These are phyloP conservation scores for Cicer pinnatifidum DNA, from an alignment of 306 rosid genomes.

Conservation along the genomic window DNA sequence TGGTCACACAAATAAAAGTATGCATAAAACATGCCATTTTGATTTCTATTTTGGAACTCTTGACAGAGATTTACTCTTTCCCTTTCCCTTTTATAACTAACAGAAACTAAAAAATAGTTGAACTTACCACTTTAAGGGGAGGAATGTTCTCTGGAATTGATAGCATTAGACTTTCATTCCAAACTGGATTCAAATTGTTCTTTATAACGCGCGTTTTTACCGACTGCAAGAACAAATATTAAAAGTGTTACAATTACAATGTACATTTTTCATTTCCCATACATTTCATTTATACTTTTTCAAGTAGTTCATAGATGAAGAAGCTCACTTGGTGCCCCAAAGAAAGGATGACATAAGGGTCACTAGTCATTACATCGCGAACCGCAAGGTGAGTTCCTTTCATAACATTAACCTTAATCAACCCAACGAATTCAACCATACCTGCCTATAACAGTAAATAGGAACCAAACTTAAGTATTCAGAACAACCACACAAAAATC, in stretches of 20 bases:
- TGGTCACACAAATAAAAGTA: not conserved
- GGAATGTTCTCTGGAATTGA: constrained; percentile 90
- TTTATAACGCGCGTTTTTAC: constrained; percentile 90
- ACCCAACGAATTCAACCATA: constrained; percentile 94
- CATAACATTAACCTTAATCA: constrained; percentile 88
- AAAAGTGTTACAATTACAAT: constrained; percentile 23
- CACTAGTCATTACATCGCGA: constrained; percentile 85
- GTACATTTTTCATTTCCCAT: constrained; percentile 12
- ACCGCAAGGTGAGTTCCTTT: constrained; percentile 84
- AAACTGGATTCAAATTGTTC: constrained; percentile 86
- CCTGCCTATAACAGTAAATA: constrained; percentile 77
- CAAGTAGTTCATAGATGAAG: constrained; percentile 35
- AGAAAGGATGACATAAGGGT: constrained; percentile 89
- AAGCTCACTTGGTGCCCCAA: constrained; percentile 89
- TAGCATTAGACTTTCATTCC: constrained; percentile 92
- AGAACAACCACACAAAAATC: not conserved
- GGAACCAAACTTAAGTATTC: constrained; percentile 46
- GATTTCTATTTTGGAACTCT: not conserved
- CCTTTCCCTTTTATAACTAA: constrained; percentile 8
- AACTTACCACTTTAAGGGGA: constrained; percentile 87
- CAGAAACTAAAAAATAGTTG: not conserved
- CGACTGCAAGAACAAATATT: constrained; percentile 62
- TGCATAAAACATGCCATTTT: not conserved
- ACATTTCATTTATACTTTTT: not conserved
- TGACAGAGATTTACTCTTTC: not conserved